Conservation (phyloP, 495 filamentous ascomycete species). For the Articulospora tetracladia region DNA sequence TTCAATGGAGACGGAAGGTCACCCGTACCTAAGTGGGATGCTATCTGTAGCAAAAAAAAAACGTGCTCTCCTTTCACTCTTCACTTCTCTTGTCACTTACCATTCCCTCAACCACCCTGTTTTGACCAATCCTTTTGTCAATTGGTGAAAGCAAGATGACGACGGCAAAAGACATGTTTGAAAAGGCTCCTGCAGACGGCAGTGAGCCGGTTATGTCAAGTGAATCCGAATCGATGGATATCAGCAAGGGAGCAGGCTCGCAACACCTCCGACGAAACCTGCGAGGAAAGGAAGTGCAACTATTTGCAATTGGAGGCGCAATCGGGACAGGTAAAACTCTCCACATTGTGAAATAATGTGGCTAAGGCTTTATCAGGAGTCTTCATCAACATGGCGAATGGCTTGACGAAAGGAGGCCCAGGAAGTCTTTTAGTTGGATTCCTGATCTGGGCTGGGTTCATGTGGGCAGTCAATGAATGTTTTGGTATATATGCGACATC, state of each 20-base stretch:
- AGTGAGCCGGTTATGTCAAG: not conserved
- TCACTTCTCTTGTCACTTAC: too few species aligned
- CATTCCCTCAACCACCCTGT: too few species aligned
- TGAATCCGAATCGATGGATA: not conserved
- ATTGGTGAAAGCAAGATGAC: too few species aligned
- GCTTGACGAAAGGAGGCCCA: not conserved
- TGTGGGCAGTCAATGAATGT: slow-evolving; percentile 32
- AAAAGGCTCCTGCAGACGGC: not conserved
- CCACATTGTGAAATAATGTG: not conserved
- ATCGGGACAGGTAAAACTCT: slow-evolving; percentile 25
- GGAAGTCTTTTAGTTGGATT: not conserved
- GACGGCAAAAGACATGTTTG: not conserved
- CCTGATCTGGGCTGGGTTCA: slow-evolving; percentile 25
- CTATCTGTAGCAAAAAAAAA: too few species aligned
- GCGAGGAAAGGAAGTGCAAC: slow-evolving; percentile 1
- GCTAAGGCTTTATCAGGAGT: slow-evolving; percentile 1
- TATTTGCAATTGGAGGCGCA: slow-evolving; percentile 6
- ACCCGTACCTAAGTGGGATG: too few species aligned
- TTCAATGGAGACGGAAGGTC: too few species aligned
- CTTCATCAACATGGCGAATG: slow-evolving; percentile 3
- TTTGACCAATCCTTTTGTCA: too few species aligned
- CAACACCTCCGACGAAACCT: slow-evolving; percentile 20
- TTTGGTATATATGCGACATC: not conserved
- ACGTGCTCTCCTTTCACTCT: too few species aligned
- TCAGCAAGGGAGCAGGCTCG: slow-evolving; percentile 27